Evolutionary conservation across 1,139 yeast species (phyloP).

Genomic region (Lodderomyces metapsilosis): DNA sequence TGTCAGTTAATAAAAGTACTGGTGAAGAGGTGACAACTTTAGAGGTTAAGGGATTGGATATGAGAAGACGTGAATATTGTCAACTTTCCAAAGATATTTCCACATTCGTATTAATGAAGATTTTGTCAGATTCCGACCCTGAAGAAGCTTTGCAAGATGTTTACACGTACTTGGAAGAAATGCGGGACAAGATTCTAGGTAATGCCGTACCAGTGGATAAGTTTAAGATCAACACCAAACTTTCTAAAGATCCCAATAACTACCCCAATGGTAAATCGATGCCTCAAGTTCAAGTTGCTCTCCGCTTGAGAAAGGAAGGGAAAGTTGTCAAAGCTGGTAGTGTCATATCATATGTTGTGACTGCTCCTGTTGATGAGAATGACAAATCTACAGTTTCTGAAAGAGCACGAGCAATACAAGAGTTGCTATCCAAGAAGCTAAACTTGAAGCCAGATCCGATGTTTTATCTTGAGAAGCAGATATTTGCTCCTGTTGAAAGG

Average conservation of each 20-base stretch:
- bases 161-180: constrained; percentile 67
- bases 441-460: constrained; percentile 67
- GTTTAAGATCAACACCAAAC: constrained; percentile 68
- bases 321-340: constrained; percentile 85
- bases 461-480: constrained; percentile 83
- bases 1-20: constrained; percentile 46
- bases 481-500: constrained; percentile 89
- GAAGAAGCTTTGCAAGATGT: constrained; percentile 74
- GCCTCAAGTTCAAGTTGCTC: constrained; percentile 95
- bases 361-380: constrained; percentile 37
- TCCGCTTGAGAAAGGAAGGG: constrained; percentile 74
- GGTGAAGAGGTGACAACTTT: constrained; percentile 54
- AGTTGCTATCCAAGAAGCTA: constrained; percentile 53
- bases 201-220: constrained; percentile 65
- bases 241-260: constrained; percentile 71
- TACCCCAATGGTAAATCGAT: constrained; percentile 77
- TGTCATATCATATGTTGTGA: constrained; percentile 84
- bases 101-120: constrained; percentile 65
- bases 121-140: constrained; percentile 72
- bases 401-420: constrained; percentile 77
- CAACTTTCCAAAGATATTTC: constrained; percentile 89
- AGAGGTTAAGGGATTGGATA: constrained; percentile 95
- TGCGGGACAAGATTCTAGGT: constrained; percentile 55
- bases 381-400: constrained; percentile 57
- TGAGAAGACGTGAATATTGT: constrained; percentile 96